phyloP scores from a whole-genome alignment of 257 asterid species.

The Thymus mandschuricus region DNA sequence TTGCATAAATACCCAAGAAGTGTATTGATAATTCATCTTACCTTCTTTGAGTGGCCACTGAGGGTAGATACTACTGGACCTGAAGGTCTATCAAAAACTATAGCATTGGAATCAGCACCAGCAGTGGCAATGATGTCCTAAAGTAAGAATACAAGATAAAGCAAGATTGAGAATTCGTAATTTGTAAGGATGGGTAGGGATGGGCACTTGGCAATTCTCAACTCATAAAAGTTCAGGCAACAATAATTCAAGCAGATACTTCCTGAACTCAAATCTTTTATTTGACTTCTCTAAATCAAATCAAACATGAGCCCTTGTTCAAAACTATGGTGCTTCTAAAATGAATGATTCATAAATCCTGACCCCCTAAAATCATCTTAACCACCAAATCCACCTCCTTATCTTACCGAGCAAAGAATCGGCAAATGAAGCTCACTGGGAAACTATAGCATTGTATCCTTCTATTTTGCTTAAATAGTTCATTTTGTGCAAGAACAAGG shows the following conservation, averaged over 20 bases:
- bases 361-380: background rate
- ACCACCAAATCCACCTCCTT: background rate
- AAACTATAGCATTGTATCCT: background rate
- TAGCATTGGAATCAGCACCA: conserved; percentile 80
- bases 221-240: background rate
- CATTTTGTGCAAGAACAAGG: background rate
- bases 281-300: background rate
- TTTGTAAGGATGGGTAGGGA: background rate
- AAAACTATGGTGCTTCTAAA: background rate
- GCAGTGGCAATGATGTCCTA: conserved; percentile 95
- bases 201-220: background rate
- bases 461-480: background rate
- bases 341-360: background rate
- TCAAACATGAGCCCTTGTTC: background rate
- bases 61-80: conserved; percentile 92
- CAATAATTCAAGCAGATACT: background rate
- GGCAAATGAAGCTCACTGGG: background rate
- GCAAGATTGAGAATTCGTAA: background rate
- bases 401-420: background rate
- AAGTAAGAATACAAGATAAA: conserved; percentile 25
- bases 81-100: conserved; percentile 75
- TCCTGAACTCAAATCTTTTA: background rate
- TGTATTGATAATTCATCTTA: conserved; percentile 28
- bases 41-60: conserved; percentile 96
- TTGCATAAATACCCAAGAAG: conserved; percentile 12